Conservation (phyloP, 140 eudicot genomes). For the Bidens hawaiensis region DNA sequence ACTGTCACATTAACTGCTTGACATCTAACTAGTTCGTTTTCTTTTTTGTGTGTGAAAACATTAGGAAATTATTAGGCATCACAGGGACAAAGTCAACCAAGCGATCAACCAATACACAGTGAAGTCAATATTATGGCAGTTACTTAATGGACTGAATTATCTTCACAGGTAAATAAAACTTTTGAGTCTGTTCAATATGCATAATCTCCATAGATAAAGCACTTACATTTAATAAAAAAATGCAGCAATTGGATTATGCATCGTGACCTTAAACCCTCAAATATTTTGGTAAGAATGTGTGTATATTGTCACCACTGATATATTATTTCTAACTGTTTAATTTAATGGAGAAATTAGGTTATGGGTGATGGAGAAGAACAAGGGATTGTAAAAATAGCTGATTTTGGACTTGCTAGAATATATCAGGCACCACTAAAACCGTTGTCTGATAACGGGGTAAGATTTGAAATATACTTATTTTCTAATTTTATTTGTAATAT, state of each 20-base stretch:
- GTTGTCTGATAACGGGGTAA: constrained; percentile 88
- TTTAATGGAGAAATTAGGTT: constrained; percentile 41
- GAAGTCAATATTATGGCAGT: constrained; percentile 95
- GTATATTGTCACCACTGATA: neutral
- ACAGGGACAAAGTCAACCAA: constrained; percentile 92
- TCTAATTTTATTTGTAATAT: neutral
- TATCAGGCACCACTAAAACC: constrained; percentile 96
- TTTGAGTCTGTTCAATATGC: neutral
- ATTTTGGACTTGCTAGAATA: constrained; percentile 95
- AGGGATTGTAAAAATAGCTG: constrained; percentile 95
- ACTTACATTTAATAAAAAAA: constrained; percentile 3
- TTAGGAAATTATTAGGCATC: constrained; percentile 98
- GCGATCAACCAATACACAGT: constrained; percentile 77
- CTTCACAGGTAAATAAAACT: constrained; percentile 67
- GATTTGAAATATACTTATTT: neutral
- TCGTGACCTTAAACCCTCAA: constrained; percentile 98
- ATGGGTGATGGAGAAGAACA: constrained; percentile 99
- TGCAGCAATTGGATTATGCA: constrained; percentile 98
- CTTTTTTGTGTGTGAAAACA: constrained; percentile 16
- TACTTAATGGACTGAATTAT: constrained; percentile 94
- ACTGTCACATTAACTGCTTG: neutral
- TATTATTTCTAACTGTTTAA: neutral
- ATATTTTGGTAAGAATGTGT: constrained; percentile 66
- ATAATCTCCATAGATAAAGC: neutral
- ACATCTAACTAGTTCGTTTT: neutral